Base-by-base conservation (phyloP, 495 filamentous ascomycete species). In the Penicillium canescens region DNA sequence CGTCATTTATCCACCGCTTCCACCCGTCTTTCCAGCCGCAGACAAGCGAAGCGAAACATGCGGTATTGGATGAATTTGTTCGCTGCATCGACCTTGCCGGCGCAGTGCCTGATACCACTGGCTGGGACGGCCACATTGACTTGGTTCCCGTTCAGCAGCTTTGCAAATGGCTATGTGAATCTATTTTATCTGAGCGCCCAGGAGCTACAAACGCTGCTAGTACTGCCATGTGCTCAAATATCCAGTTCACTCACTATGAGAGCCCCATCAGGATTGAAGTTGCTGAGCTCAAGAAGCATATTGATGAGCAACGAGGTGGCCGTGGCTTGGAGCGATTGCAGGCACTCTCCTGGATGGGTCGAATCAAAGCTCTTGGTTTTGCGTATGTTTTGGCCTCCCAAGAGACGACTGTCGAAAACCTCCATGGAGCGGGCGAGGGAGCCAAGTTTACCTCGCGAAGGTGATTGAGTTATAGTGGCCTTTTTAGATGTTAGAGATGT, bases 1-100 rank as follows among this genome's bases (percentile, higher is more conserved):
- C 66, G 0, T 42, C 59, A 4, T 61, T 14, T 13, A 67, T 73
- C 52, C 62, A 46, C 23, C 51, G 51, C 36, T 42, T 42, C 31
- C 26, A n/a, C n/a, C n/a, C n/a, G n/a, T n/a, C n/a, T n/a, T 52
- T 12, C 50, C 50, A n/a, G 36, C 47, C 10, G 14, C 47, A 12
- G 4, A 31, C 21, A 24, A 45, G n/a, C 3, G 13, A n/a, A 16
- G 13, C 5, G 14, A 43, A 51, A 20, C 37, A 42, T 4, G 10
- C 4, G 10, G 13, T 44, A 3, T 21, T 52, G 18, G 50, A 52
- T 18, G 50, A 18, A 6, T 52, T 52, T 9, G 14, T 26, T 16
- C 39, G 18, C 11, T 43, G 21, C 18, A 31, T 52, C 4, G 31
- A 36, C 6, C 6, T 16, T 5, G 7, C 50, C 8, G 24, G 26